phyloP scores from a whole-genome alignment of 1,284 basidiomycete genomes.

The Heterobasidion annosum region DNA sequence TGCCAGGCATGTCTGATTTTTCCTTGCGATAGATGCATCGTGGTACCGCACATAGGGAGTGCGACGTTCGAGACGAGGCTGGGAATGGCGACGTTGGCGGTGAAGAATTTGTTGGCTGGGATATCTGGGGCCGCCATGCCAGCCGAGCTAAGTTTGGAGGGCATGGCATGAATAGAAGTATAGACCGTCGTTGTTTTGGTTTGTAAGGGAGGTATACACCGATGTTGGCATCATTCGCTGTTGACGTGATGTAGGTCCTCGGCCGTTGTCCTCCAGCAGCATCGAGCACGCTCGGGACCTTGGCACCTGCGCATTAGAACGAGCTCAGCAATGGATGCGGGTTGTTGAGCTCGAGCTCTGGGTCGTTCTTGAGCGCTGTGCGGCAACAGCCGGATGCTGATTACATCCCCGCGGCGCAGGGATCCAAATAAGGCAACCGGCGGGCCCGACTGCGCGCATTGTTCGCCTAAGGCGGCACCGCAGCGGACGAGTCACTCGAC shows the following conservation, averaged over 20 bases:
- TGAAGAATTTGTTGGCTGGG: conserved; percentile 54
- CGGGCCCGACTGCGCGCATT: background rate
- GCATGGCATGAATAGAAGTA: background rate
- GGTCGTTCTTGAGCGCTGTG: too few relatives aligned
- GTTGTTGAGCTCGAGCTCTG: too few relatives aligned
- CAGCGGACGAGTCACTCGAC: background rate
- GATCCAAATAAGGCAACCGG: background rate
- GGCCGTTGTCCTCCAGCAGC: too few relatives aligned
- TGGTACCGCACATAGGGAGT: conserved; percentile 88
- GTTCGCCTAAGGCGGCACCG: background rate
- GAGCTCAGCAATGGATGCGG: too few relatives aligned
- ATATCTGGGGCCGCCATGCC: conserved; percentile 44
- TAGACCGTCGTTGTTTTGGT: too few relatives aligned
- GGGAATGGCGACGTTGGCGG: conserved; percentile 74
- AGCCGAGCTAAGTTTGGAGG: conserved; percentile 26
- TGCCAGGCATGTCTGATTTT: conserved; percentile 1
- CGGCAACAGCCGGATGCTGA: too few relatives aligned
- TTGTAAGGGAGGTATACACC: too few relatives aligned
- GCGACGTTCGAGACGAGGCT: conserved; percentile 80
- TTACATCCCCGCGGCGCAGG: too few relatives aligned
- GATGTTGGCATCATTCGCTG: too few relatives aligned
- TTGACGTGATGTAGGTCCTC: too few relatives aligned
- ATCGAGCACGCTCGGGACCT: too few relatives aligned
- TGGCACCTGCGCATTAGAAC: too few relatives aligned
- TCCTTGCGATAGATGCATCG: conserved; percentile 44